These are phyloP conservation scores for Cladorrhinum sp. DNA, from an alignment of 2,329 filamentous ascomycete species.

Conservation along the genomic window DNA sequence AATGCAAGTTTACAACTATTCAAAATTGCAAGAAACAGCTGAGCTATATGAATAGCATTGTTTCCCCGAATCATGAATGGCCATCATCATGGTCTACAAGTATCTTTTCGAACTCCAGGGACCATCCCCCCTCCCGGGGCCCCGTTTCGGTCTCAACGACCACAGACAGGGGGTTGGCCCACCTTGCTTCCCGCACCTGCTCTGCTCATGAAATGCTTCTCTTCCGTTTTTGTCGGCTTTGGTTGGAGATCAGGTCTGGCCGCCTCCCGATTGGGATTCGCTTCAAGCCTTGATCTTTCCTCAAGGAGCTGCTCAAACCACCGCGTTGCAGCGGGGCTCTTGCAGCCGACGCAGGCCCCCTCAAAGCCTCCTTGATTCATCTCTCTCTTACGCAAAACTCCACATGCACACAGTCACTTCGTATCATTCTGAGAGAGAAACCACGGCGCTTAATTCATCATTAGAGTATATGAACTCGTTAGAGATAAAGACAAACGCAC, in stretches of 20 bases:
- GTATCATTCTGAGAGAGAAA: neutral
- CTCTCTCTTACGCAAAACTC: neutral
- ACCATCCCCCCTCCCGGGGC: neutral
- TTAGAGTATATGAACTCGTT: too few species aligned
- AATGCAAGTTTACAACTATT: neutral
- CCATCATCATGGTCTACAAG: neutral
- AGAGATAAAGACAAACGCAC: too few species aligned
- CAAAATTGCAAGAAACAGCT: neutral
- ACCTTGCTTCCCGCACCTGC: too few species aligned
- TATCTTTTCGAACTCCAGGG: neutral
- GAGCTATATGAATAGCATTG: too few species aligned
- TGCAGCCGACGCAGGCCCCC: neutral
- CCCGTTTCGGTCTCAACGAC: slow-evolving; percentile 14
- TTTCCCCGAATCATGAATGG: neutral
- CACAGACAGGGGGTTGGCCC: slow-evolving; percentile 8
- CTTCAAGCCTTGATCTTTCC: slow-evolving; percentile 1
- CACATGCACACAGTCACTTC: too few species aligned
- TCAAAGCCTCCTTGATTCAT: neutral
- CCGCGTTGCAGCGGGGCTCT: slow-evolving; percentile 5
- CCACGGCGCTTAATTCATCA: neutral
- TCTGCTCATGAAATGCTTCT: neutral
- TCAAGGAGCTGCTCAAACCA: slow-evolving; percentile 13
- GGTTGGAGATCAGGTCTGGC: slow-evolving; percentile 6
- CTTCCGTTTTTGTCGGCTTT: slow-evolving; percentile 7
- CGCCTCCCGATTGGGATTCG: slow-evolving; percentile 13